Evolutionary conservation across 441 rosid genomes (phyloP), one percentile per base, ranked within the genome.

Genomic region (Gossypium trilobum): DNA sequence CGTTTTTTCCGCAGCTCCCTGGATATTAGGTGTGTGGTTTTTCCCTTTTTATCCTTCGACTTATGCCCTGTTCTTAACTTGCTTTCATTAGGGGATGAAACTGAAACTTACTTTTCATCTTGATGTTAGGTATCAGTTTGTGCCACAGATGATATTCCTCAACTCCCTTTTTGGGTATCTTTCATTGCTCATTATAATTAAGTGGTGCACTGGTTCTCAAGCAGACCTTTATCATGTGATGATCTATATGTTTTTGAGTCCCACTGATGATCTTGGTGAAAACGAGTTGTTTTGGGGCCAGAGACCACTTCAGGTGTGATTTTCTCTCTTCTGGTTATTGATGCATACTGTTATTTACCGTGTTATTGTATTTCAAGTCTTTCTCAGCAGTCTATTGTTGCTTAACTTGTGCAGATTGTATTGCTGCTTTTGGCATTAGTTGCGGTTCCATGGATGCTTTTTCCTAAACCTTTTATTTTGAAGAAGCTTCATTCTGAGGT

Each of bases 371-470:
- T 71, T 62, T 46, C 31, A 77, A 68, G 27, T 78, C 66, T 74
- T 36, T 72, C 67, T 25, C 60, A 14, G 14, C 63, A 31, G 68
- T 72, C 52, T 51, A 42, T 69, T 74, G 58, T 72, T 84, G 54
- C 54, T 82, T 20, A 73, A 63, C 59, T 77, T 75, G 75, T 78
- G 85, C 97, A 95, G 99, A 89, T 95, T 73, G 0, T 92, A 63
- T 82, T 95, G 80, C 73, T 95, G 84, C 89, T 95, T 76, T 74
- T 82, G 85, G 99, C 97, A 3, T 2, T 91, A 70, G 57, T 89
- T 79, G 95, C 99, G 19, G 95, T 93, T 63, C 99, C 99, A 19
- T 95, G 98, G 98, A 95, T 95, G 99, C 92, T 95, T 67, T 84
- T 95, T 82, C 98, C 99, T 19, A 95, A 95, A 81, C 98, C 99